Base-by-base conservation (phyloP, 352 stramenopile species). In the Halophytophthora batemanensis region DNA sequence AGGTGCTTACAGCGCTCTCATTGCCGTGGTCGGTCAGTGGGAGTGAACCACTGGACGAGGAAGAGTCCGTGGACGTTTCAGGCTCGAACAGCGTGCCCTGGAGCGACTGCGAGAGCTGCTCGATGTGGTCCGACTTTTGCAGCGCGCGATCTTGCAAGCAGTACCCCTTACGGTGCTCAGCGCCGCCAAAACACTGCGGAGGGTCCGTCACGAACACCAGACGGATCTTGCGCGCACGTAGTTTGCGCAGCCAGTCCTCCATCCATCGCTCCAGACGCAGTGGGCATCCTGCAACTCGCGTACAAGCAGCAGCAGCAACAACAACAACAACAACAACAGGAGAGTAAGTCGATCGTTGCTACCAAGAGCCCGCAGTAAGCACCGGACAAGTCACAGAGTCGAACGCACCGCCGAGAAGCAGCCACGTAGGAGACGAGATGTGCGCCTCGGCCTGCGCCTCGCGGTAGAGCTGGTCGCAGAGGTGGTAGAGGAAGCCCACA, bases 191-290 rank as follows among this genome's bases (percentile, higher is more conserved):
- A 50, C 80, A 85, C 52, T 84, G 76, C 36, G 83, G 83, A 18
- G 83, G 81, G 41, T 94, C 83, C 8, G 71, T 69, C 0, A 94
- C 64, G 46, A 94, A 89, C 45, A 88, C 50, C 15, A 92, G 72
- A 25, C 34, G 50, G 13, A 94, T 69, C 19, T 70, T 69, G 28
- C 65, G 58, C 0, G 52, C 38, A 2, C 53, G 54, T n/a, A 94
- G 56, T 7, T 57, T 43, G 22, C 56, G 46, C 6, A 94, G 58
- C 70, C 73, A 92, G 36, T 46, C 33, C 25, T 80, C 60, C 6
- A 92, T 28, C 25, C 74, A 61, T 15, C 50, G 51, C 47, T 85
- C 71, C 11, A 83, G 59, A 2, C 66, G 64, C 39, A 82, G 44
- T 14, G 71, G 67, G 17, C 72, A 83, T 21, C 72, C 61, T 31